Evolutionary conservation across 2,329 filamentous ascomycete species (phyloP), one percentile per base, ranked within the genome.

Genomic region (Aspergillus sp.): DNA sequence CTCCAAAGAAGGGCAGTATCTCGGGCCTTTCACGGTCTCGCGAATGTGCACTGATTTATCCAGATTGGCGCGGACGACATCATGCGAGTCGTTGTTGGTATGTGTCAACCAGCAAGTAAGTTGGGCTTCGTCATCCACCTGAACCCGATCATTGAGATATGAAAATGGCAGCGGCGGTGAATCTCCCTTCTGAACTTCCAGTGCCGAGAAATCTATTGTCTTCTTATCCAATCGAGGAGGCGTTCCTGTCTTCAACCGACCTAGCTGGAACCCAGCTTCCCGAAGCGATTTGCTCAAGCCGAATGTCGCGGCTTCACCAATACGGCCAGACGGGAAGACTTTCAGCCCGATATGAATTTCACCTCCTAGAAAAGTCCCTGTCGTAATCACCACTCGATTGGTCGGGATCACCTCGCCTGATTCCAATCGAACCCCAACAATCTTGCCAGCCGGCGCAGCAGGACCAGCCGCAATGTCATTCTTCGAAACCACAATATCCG

Each of bases 271-370:
- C 1, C 95, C 95, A 2, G 93, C 93, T 52, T 93, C 90, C 59
- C 84, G 85, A 43, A 99, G 80, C 4, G 93, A 97, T 71, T 93
- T 95, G 80, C 93, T 97, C 55, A 99, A 78, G 0, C 93, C 93
- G 69, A 91, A 91, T 0, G 95, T 97, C 0, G 95, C 93, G 21
- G 90, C 90, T 77, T 99, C 95, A 11, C 93, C 95, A 80, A 99
- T 92, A 8, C 95, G 87, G 1, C 95, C 95, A 0, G 95, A 90
- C 0, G 95, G 93, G 70, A 86, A 96, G 3, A 83, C 84, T 53
- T 96, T 84, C 7, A 98, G 78, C 0, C 92, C 95, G 61, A 99
- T 96, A 68, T 99, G 95, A 61, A 99, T 99, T 75, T 99, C 95
- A 17, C 93, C 95, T 11, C 93, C 90, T 5, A 99, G 77, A 70